Evolutionary conservation across 768 basidiomycete species (phyloP).

Genomic region (Termitomyces sp.): DNA sequence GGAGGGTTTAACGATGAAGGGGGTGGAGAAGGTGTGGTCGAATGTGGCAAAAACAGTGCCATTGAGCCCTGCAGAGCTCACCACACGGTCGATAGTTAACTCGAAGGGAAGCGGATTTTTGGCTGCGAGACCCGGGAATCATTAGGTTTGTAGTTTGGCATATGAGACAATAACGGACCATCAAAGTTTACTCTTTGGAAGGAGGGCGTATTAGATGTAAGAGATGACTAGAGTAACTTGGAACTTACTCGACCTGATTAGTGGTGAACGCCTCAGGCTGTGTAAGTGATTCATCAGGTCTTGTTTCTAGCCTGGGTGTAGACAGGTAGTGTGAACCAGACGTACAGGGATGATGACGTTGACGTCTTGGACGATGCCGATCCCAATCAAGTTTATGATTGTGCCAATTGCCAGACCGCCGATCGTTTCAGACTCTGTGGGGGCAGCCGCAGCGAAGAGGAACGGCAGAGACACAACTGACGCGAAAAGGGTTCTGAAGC

Average conservation of each 20-base stretch:
- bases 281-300: neutral
- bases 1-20: slow-evolving; percentile 46
- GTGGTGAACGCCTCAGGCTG: slow-evolving; percentile 33
- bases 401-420: slow-evolving; percentile 28
- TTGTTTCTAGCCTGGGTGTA: neutral
- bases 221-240: neutral
- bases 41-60: slow-evolving; percentile 56
- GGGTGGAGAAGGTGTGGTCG: slow-evolving; percentile 50
- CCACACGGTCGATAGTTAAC: slow-evolving; percentile 40
- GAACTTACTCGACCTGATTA: slow-evolving; percentile 33
- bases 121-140: slow-evolving; percentile 18
- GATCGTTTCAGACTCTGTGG: slow-evolving; percentile 15
- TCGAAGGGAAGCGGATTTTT: slow-evolving; percentile 43
- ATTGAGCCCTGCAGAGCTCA: slow-evolving; percentile 44
- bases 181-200: slow-evolving; percentile 34
- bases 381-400: slow-evolving; percentile 34
- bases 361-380: slow-evolving; percentile 38
- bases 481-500: slow-evolving; percentile 8
- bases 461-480: slow-evolving; percentile 23
- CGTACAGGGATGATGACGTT: slow-evolving; percentile 35
- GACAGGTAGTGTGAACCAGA: neutral
- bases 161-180: slow-evolving; percentile 18
- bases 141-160: neutral
- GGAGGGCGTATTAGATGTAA: neutral
- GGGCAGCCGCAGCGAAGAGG: slow-evolving; percentile 21